Evolutionary conservation across 441 rosid genomes (phyloP).

Genomic region (Pelargonium fulgidum): DNA sequence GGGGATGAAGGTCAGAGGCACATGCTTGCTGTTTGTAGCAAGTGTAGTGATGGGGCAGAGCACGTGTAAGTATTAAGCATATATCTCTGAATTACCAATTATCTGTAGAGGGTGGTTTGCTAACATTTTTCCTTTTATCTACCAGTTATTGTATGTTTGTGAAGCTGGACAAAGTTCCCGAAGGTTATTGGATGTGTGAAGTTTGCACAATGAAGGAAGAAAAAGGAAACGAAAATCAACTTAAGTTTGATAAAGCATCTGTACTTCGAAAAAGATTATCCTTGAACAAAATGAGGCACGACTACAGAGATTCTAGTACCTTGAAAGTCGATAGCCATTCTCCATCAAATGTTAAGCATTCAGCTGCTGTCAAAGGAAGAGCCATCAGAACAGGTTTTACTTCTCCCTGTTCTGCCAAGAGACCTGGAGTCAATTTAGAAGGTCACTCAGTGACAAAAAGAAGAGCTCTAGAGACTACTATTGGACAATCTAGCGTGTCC

Average conservation of each 20-base stretch:
- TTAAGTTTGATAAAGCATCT: constrained; percentile 12
- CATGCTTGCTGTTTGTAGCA: constrained; percentile 33
- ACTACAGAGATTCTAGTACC: constrained; percentile 11
- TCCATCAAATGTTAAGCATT: constrained; percentile 13
- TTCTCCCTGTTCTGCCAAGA: constrained; percentile 21
- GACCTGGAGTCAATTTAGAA: constrained; percentile 16
- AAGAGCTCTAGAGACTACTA: constrained; percentile 15
- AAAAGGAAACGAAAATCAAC: constrained; percentile 10
- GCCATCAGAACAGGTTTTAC: constrained; percentile 11
- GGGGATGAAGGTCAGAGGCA: constrained; percentile 30
- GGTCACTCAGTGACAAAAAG: constrained; percentile 10
- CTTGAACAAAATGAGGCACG: background rate
- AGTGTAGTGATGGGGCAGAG: constrained; percentile 36
- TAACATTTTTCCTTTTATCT: constrained; percentile 12
- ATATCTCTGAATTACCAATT: background rate
- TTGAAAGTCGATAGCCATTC: constrained; percentile 4
- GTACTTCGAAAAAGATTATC: constrained; percentile 6
- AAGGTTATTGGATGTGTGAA: constrained; percentile 33
- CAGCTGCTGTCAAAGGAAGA: constrained; percentile 15
- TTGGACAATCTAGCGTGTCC: constrained; percentile 9
- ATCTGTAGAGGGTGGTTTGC: background rate
- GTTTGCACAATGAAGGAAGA: constrained; percentile 21
- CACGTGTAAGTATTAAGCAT: constrained; percentile 23
- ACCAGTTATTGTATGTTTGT: constrained; percentile 32
- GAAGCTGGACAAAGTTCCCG: constrained; percentile 30